These are phyloP conservation scores for Ceratocystis harringtonii DNA, from an alignment of 2,329 filamentous ascomycete species.

Conservation along the genomic window DNA sequence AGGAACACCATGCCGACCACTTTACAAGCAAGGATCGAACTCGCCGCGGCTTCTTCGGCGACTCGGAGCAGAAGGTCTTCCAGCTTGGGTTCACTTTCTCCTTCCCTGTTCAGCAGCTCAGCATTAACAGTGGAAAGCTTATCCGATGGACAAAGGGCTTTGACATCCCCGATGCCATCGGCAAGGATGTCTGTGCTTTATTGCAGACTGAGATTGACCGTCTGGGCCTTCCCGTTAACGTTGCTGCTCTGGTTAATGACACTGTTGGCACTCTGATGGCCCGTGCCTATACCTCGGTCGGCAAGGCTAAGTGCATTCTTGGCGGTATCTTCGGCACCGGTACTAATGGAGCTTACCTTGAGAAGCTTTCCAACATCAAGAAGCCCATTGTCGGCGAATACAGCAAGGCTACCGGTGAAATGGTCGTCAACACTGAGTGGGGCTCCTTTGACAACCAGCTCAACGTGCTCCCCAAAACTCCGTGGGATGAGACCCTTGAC, in stretches of 20 bases:
- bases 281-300: constrained; percentile 82
- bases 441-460: constrained; percentile 94
- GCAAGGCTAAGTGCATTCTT: constrained; percentile 73
- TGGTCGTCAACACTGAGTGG: constrained; percentile 99
- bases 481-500: constrained; percentile 70
- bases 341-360: constrained; percentile 93
- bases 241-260: constrained; percentile 94
- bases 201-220: constrained; percentile 81
- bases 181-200: constrained; percentile 84
- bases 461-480: constrained; percentile 70
- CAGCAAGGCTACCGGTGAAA: constrained; percentile 69
- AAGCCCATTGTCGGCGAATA: constrained; percentile 59
- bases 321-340: constrained; percentile 96
- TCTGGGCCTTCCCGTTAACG: constrained; percentile 72
- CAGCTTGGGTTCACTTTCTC: constrained; percentile 97
- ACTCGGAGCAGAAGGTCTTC: constrained; percentile 56
- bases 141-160: constrained; percentile 99
- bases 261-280: constrained; percentile 97
- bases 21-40: constrained; percentile 36
- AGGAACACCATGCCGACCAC: constrained; percentile 74
- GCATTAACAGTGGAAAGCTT: constrained; percentile 86
- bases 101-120: constrained; percentile 86
- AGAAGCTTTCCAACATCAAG: constrained; percentile 73
- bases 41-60: constrained; percentile 44
- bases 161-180: constrained; percentile 85